Percentiles rank a stretch among this genome's conserved stretches.
Evolutionary conservation across 257 asterid genomes (phyloP).

Genomic region (Mentha longifolia): DNA sequence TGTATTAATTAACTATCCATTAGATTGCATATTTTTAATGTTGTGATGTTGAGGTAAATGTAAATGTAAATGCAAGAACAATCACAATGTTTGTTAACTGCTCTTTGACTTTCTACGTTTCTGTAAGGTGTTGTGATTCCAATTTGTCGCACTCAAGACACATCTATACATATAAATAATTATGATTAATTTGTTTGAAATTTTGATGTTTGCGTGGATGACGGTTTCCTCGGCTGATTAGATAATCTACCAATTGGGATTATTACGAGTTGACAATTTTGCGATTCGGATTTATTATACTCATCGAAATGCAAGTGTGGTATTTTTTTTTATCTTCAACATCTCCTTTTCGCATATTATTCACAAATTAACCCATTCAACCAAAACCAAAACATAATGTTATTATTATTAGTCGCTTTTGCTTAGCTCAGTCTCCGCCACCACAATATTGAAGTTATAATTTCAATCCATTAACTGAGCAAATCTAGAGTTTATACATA

Average conservation of each 20-base stretch:
- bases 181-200: neutral
- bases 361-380: neutral
- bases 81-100: neutral
- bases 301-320: conserved; percentile 3
- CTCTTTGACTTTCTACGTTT: conserved; percentile 16
- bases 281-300: neutral
- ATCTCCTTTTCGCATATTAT: neutral
- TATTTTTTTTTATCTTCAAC: neutral
- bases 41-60: neutral
- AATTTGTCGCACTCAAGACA: neutral
- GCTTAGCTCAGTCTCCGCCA: no score
- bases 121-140: neutral
- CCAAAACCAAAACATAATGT: no score
- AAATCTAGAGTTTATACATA: no score
- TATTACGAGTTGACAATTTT: conserved; percentile 4
- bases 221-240: conserved; percentile 8
- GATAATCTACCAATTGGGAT: neutral
- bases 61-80: neutral
- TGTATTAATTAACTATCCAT: neutral
- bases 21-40: neutral
- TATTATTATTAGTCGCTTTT: no score
- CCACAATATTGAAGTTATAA: no score
- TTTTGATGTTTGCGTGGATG: neutral
- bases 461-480: no score
- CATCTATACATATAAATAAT: neutral